Conservation (phyloP, 192 early-diverging fungal species). For the Radiomyces spectabilis region DNA sequence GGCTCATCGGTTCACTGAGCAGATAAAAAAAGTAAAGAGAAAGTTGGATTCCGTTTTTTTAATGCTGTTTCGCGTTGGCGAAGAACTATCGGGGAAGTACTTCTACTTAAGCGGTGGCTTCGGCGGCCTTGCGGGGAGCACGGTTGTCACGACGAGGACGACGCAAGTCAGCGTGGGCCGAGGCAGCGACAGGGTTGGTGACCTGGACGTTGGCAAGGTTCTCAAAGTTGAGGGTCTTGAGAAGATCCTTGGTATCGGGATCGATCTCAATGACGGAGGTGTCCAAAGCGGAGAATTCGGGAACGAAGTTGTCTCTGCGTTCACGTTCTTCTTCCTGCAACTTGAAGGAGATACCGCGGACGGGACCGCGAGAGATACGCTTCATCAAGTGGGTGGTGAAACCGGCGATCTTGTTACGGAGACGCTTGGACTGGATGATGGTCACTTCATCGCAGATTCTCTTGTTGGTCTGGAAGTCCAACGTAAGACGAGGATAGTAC, state of each 20-base stretch:
- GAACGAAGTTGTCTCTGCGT: conserved; percentile 99
- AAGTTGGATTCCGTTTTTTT: not conserved
- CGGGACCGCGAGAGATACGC: conserved; percentile 97
- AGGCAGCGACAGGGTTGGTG: conserved; percentile 34
- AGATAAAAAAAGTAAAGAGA: not conserved
- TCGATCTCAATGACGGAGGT: conserved; percentile 90
- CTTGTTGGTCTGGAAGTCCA: conserved; percentile 99
- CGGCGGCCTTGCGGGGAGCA: not conserved
- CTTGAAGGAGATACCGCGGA: conserved; percentile 99
- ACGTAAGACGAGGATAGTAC: conserved; percentile 93
- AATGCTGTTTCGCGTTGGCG: too few relatives aligned
- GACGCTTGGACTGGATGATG: conserved; percentile 96
- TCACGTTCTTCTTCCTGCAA: conserved; percentile 99
- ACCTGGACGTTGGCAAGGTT: conserved; percentile 78
- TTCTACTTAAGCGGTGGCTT: not conserved
- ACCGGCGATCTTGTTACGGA: conserved; percentile 99
- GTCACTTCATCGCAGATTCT: conserved; percentile 96
- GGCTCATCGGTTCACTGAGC: too few relatives aligned
- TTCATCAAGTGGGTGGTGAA: conserved; percentile 99
- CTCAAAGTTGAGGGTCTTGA: conserved; percentile 96
- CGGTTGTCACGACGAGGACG: conserved; percentile 27
- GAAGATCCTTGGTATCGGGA: conserved; percentile 88
- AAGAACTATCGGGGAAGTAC: too few relatives aligned
- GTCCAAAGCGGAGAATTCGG: conserved; percentile 95
- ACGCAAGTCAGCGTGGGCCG: conserved; percentile 13